Conservation (phyloP, 805 yeast genomes). For the Metschnikowia drakensbergensis region DNA sequence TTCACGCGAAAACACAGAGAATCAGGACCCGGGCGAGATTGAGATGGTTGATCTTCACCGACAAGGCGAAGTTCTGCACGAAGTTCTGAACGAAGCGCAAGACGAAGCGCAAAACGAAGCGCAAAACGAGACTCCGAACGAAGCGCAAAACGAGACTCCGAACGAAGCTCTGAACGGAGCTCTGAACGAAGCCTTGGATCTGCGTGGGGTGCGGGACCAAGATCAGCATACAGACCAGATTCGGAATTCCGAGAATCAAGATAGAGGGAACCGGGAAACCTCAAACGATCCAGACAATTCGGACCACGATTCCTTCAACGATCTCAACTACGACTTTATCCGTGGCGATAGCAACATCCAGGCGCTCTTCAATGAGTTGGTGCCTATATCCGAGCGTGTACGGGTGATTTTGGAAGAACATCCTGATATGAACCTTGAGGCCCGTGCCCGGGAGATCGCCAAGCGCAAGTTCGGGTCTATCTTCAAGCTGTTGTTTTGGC, state of each 20-base stretch:
- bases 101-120: no score
- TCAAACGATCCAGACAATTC: not conserved
- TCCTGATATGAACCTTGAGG: slow-evolving; percentile 40
- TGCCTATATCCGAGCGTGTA: slow-evolving; percentile 42
- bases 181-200: no score
- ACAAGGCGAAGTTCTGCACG: no score
- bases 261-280: not conserved
- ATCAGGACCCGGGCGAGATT: not conserved
- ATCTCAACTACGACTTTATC: slow-evolving; percentile 29
- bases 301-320: slow-evolving; percentile 5
- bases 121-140: no score
- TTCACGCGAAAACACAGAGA: no score
- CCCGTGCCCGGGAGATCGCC: slow-evolving; percentile 39
- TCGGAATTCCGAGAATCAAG: not conserved
- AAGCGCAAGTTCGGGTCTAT: slow-evolving; percentile 27
- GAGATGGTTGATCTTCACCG: not conserved
- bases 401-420: slow-evolving; percentile 33
- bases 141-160: no score
- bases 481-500: slow-evolving; percentile 46
- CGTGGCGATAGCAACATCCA: slow-evolving; percentile 37
- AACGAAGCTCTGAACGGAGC: no score
- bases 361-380: slow-evolving; percentile 35
- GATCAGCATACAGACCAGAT: no score
- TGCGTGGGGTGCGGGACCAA: no score
- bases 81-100: no score